Percentiles rank a stretch among this genome's conserved stretches.
Evolutionary conservation across 768 basidiomycete genomes (phyloP).

Genomic region (Tricholomella constricta): DNA sequence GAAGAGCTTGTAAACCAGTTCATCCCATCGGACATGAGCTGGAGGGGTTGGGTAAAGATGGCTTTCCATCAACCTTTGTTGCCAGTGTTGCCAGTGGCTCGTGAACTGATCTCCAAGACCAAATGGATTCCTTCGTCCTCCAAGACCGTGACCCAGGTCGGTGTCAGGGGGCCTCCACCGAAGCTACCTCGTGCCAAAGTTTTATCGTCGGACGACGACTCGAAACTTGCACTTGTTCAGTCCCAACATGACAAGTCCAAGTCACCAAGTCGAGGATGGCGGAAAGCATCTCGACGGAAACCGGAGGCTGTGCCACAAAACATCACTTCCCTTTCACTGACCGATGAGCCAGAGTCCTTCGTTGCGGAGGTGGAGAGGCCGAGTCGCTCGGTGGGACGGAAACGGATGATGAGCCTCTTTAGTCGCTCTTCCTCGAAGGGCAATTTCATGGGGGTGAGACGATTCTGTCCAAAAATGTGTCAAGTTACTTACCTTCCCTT

Average conservation of each 20-base stretch:
- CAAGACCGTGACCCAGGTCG: slow-evolving; percentile 35
- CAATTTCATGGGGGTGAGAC: slow-evolving; percentile 24
- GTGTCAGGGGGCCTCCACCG: slow-evolving; percentile 30
- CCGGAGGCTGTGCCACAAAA: slow-evolving; percentile 22
- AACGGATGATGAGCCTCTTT: slow-evolving; percentile 37
- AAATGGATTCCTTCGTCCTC: slow-evolving; percentile 59
- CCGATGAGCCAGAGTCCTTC: slow-evolving; percentile 44
- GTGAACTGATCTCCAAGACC: slow-evolving; percentile 77
- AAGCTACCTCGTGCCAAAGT: slow-evolving; percentile 29
- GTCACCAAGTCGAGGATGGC: slow-evolving; percentile 24
- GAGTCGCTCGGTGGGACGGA: slow-evolving; percentile 22
- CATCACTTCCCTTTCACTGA: slow-evolving; percentile 34
- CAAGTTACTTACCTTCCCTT: neutral
- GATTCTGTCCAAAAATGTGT: neutral
- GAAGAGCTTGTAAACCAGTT: slow-evolving; percentile 81
- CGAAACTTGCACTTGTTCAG: slow-evolving; percentile 11
- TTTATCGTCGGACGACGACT: slow-evolving; percentile 17
- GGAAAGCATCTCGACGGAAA: slow-evolving; percentile 30
- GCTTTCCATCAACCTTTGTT: slow-evolving; percentile 79
- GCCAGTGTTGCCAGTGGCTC: slow-evolving; percentile 77
- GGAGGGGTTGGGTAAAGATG: slow-evolving; percentile 84
- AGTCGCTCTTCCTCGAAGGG: slow-evolving; percentile 19
- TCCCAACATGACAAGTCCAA: slow-evolving; percentile 13
- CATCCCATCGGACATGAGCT: slow-evolving; percentile 74
- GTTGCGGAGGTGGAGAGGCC: slow-evolving; percentile 19